Conservation (phyloP, 78 protist species). For the Dictyostelium intermedium region DNA sequence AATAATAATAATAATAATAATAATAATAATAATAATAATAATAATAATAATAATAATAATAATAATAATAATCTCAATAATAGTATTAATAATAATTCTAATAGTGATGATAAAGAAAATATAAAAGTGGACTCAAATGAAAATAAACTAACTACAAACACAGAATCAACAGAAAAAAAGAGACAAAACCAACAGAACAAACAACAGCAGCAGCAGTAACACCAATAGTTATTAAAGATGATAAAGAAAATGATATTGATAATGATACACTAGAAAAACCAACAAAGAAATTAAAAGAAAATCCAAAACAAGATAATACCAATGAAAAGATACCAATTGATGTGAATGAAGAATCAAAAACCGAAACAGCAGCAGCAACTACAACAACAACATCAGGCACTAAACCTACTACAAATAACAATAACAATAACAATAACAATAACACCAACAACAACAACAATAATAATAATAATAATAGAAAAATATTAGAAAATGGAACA, state of each 20-base stretch:
- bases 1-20: no score
- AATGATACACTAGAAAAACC: background rate
- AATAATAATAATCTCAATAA: background rate
- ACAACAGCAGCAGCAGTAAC: background rate
- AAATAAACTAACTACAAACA: background rate
- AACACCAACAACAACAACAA: background rate
- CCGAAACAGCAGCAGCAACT: background rate
- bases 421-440: background rate
- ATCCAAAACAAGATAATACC: background rate
- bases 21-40: background rate
- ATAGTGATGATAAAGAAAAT: background rate
- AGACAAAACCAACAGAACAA: background rate
- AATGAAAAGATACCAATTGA: background rate
- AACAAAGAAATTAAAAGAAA: background rate
- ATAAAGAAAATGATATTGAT: background rate
- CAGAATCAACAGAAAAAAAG: background rate
- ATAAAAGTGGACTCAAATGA: background rate
- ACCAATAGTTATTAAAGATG: background rate
- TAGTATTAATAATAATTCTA: background rate
- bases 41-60: background rate
- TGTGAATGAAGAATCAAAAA: background rate
- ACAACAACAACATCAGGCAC: background rate
- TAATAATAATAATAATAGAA: constrained; percentile 14
- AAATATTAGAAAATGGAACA: constrained; percentile 57
- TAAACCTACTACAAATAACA: background rate